Evolutionary conservation across 768 basidiomycete species (phyloP), one percentile per base, ranked within the genome.

Genomic region (Russula emetica): DNA sequence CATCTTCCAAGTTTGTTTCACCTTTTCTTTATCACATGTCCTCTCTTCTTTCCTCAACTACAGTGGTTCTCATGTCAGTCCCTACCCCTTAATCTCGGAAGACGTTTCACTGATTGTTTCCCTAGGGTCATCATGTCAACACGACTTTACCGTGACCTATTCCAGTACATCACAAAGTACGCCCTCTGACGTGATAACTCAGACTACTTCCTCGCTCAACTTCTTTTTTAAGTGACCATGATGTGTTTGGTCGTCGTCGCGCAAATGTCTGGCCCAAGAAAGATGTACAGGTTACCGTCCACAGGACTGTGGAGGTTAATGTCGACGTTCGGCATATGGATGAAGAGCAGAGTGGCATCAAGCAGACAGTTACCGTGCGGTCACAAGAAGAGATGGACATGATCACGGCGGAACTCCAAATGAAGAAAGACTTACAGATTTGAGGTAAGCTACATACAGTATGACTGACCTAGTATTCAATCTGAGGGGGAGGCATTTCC

Each of bases 21-120:
- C 38, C 16, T 52, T 32, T 26, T 56, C 14, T 28, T 59, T 20
- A 66, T 52, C 30, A 24, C n/a, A 45, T 32, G 9, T 7, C 51
- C 32, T 32, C 11, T 32, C 32, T 18, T 50, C 32, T n/a, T 8
- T 40, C 26, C 18, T 50, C 30, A 18, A 40, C 56, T 57, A 28
- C 26, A 67, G 66, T 67, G 66, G 66, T 67, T 32, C 65, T 67
- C 24, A 61, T 66, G 66, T 67, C 42, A 44, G 66, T 66, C 34
- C 9, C 5, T 8, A 0, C 10, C 22, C 5, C 24, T 57, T 51
- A 22, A 22, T 45, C 34, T 32, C 16, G 18, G 28, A 7, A 34
- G 11, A 49, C 9, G 2, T n/a, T 65, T 44, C 5, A 24, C 20
- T 61, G 49, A 61, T 13, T 45, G 40, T 24, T 47, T 45, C 49